Conservation (phyloP, 2,329 filamentous ascomycete species). For the Tolypocladium cylindrosporum region DNA sequence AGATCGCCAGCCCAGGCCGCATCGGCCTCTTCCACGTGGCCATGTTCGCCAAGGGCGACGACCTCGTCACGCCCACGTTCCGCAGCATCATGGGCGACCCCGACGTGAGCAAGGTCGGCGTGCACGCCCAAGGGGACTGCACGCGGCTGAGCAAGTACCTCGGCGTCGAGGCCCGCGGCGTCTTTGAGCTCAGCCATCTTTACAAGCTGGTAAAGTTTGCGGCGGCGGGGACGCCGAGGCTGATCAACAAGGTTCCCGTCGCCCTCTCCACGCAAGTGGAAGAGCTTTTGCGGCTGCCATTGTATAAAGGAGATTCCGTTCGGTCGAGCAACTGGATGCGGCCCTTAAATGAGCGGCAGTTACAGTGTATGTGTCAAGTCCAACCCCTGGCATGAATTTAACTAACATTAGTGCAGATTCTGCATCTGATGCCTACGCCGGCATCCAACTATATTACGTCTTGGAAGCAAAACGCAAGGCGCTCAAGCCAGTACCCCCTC, state of each 20-base stretch:
- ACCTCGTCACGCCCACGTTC: slow-evolving; percentile 62
- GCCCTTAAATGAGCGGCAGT: slow-evolving; percentile 52
- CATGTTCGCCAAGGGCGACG: slow-evolving; percentile 39
- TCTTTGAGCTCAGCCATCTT: slow-evolving; percentile 76
- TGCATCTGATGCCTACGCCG: slow-evolving; percentile 76
- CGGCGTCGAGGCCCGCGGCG: slow-evolving; percentile 50
- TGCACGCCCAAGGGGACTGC: slow-evolving; percentile 62
- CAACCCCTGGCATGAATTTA: slow-evolving; percentile 1
- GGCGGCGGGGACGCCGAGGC: slow-evolving; percentile 31
- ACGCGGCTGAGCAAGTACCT: slow-evolving; percentile 60
- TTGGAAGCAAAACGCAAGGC: slow-evolving; percentile 58
- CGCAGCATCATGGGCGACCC: slow-evolving; percentile 62
- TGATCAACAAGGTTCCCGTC: slow-evolving; percentile 59
- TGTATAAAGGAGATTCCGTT: slow-evolving; percentile 63
- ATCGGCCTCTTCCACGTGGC: slow-evolving; percentile 79
- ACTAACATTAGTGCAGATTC: slow-evolving; percentile 41
- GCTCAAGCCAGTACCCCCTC: slow-evolving; percentile 60
- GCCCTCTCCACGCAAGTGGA: slow-evolving; percentile 60
- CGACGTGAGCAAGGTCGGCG: slow-evolving; percentile 63
- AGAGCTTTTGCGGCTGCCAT: slow-evolving; percentile 59
- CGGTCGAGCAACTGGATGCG: slow-evolving; percentile 67
- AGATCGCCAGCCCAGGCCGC: slow-evolving; percentile 66
- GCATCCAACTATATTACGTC: slow-evolving; percentile 60
- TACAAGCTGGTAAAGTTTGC: slow-evolving; percentile 67
- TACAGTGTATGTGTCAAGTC: slow-evolving; percentile 47